These are phyloP conservation scores for Arachis hypogaea DNA, from an alignment of 306 rosid genomes.

Conservation along the genomic window DNA sequence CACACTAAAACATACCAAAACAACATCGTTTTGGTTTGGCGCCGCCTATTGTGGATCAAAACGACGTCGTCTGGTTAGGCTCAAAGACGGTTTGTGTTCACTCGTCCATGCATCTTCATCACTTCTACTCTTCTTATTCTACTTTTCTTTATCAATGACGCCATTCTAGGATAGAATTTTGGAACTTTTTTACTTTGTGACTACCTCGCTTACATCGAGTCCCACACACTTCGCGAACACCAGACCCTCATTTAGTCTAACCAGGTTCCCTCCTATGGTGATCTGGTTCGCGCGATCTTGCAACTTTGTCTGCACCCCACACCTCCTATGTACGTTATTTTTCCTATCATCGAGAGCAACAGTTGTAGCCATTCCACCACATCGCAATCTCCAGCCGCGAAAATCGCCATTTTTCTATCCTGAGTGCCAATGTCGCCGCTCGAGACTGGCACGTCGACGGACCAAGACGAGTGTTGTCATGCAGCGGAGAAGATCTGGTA, in stretches of 20 bases:
- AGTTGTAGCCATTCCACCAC: slow-evolving; percentile 73
- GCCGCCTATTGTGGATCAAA: too few species aligned
- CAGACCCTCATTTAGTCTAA: slow-evolving; percentile 77
- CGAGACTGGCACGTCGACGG: slow-evolving; percentile 85
- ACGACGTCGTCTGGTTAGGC: too few species aligned
- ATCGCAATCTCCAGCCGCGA: slow-evolving; percentile 62
- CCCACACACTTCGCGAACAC: slow-evolving; percentile 78
- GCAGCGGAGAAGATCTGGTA: slow-evolving; percentile 53
- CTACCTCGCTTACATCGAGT: slow-evolving; percentile 31
- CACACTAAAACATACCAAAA: too few species aligned
- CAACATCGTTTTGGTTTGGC: too few species aligned
- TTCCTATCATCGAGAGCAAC: slow-evolving; percentile 56
- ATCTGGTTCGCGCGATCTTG: slow-evolving; percentile 82
- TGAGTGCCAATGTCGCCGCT: slow-evolving; percentile 87
- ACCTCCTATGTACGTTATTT: slow-evolving; percentile 57
- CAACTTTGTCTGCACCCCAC: slow-evolving; percentile 82
- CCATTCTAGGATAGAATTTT: too few species aligned
- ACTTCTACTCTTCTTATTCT: too few species aligned
- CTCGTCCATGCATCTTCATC: too few species aligned
- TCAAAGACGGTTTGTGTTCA: too few species aligned
- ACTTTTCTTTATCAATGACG: too few species aligned
- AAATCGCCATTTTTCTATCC: slow-evolving; percentile 75
- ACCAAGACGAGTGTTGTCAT: slow-evolving; percentile 50
- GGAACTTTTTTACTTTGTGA: too few species aligned
- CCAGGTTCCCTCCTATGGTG: slow-evolving; percentile 54